Evolutionary conservation across 331 rosid genomes (phyloP).

Genomic region (Quercus phellos): DNA sequence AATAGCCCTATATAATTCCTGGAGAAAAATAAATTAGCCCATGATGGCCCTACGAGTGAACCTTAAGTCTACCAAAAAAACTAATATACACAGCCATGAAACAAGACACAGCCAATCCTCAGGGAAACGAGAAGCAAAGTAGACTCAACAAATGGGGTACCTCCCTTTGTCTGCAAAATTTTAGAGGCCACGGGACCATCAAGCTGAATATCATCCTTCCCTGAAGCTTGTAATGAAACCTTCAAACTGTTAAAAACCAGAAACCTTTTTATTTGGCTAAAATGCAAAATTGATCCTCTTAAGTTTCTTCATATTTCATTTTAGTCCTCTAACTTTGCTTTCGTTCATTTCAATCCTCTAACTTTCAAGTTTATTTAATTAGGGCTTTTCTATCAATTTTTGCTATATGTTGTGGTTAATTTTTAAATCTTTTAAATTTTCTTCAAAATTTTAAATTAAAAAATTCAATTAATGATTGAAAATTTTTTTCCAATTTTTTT

Average conservation of each 20-base stretch:
- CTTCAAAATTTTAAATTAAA: too few relatives aligned
- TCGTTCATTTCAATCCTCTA: too few relatives aligned
- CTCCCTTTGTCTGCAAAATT: not conserved
- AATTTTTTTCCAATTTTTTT: too few relatives aligned
- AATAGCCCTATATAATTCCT: not conserved
- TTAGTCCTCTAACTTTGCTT: too few relatives aligned
- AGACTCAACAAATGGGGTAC: not conserved
- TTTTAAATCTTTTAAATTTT: too few relatives aligned
- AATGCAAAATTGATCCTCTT: too few relatives aligned
- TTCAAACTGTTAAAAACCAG: not conserved
- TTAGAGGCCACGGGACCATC: not conserved
- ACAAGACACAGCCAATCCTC: not conserved
- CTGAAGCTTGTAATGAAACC: not conserved
- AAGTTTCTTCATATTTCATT: too few relatives aligned
- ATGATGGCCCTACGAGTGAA: not conserved
- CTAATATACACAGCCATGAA: not conserved
- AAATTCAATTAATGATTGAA: too few relatives aligned
- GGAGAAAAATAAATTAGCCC: not conserved
- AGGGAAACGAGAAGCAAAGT: not conserved
- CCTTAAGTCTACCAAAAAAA: not conserved
- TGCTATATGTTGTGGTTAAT: too few relatives aligned
- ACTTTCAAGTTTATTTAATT: too few relatives aligned
- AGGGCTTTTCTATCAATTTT: too few relatives aligned
- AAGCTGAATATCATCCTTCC: not conserved
- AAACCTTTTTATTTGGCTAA: too few relatives aligned